Base-by-base conservation (phyloP, 2,329 filamentous ascomycete species). In the Acrocalymma vagum region DNA sequence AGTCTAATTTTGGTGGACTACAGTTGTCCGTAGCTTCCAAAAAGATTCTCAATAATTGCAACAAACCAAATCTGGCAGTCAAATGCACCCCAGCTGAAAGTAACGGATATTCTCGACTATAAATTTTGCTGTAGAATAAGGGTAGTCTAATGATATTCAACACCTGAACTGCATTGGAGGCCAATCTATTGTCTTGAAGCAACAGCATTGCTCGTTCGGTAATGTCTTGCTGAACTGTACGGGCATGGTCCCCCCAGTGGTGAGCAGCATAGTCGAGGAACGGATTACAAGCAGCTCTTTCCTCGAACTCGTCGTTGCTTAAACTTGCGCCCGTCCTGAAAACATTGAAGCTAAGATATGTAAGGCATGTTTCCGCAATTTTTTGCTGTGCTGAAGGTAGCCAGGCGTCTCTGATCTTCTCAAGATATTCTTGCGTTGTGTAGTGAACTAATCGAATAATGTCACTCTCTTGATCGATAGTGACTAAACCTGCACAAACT, bases 401-500 rank as follows among this genome's bases (percentile, higher is more conserved):
- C 51, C 58, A 60, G 24, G 26, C 28, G 26, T 58, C 29, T 42
- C 51, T 30, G 32, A 58, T 45, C 38, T 43, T 36, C 47, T 71
- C 50, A 5, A 66, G 55, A 29, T 62, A 65, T 15, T 56, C 46
- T 29, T 66, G 57, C 2, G 57, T 51, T 3, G 61, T 66, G 30
- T 63, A 63, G 29, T 65, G 61, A 7, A 60, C 63, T 9, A 64
- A 54, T 18, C 56, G 60, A 28, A 57, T 51, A 27, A 58, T 50
- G 9, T 38, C 39, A 32, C 60, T 65, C 9, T 57, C 35, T 32
- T 59, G 28, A 24, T 71, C 60, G 6, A 66, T 42, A 8, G 40
- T 49, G 23, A 72, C 59, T 5, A 72, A 49, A 4, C 66, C 65
- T 23, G 60, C 55, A 30, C 65, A 63, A 0, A 49, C 44, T 5